These are phyloP conservation scores for Fusarium sp. DNA, from an alignment of 2,329 filamentous ascomycete genomes.

Conservation along the genomic window DNA sequence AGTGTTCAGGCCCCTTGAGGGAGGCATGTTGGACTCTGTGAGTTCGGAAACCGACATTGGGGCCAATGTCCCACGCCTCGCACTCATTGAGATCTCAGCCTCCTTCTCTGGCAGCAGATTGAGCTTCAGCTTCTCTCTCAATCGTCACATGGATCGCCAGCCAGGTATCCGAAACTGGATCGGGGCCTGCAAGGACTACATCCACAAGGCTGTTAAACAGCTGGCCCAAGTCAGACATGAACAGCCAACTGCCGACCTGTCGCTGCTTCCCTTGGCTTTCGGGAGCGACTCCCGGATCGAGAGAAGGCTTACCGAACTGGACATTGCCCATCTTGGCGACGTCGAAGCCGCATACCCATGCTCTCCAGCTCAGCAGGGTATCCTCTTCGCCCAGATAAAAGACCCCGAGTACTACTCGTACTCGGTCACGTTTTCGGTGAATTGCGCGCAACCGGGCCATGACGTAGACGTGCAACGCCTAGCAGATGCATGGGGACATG, in stretches of 20 bases:
- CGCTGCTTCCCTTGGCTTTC: constrained; percentile 21
- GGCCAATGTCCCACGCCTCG: constrained; percentile 18
- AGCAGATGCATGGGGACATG: constrained; percentile 31
- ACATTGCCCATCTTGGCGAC: neutral
- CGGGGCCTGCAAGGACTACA: neutral
- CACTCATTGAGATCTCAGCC: constrained; percentile 32
- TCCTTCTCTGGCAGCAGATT: neutral
- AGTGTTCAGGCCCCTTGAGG: constrained; percentile 9
- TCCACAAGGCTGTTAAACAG: neutral
- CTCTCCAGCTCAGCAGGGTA: constrained; percentile 39
- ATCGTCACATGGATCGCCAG: constrained; percentile 15
- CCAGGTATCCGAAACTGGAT: neutral
- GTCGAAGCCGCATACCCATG: constrained; percentile 38
- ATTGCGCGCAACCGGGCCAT: neutral
- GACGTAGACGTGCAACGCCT: constrained; percentile 12
- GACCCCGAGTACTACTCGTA: constrained; percentile 34
- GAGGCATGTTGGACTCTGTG: constrained; percentile 9
- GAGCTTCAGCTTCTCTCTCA: constrained; percentile 22
- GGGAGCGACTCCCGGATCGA: neutral
- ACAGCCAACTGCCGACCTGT: neutral
- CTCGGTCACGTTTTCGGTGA: constrained; percentile 31
- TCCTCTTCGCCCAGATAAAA: constrained; percentile 35
- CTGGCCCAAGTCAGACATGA: neutral
- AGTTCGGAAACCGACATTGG: constrained; percentile 24
- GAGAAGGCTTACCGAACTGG: neutral